Percentiles rank a stretch among this genome's conserved stretches.
Conservation (phyloP, 2,329 filamentous ascomycete species). For the Madurella mycetomatis region DNA sequence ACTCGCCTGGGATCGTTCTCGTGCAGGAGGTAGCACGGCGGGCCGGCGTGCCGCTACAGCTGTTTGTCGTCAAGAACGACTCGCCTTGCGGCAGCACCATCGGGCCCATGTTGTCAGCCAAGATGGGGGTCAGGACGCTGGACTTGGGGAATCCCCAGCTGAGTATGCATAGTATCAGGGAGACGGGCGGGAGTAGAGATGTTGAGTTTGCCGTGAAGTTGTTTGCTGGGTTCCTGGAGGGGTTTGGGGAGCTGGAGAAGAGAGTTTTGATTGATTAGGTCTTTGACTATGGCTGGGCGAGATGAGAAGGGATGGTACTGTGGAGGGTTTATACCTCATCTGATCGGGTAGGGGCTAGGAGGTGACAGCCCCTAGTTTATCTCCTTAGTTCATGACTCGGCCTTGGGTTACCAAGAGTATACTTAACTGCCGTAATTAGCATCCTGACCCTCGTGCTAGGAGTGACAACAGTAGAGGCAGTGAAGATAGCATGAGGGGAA, state of each 20-base stretch:
- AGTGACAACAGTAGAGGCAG: too few species aligned
- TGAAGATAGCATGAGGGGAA: too few species aligned
- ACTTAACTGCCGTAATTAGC: too few species aligned
- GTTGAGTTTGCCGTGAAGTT: constrained; percentile 80
- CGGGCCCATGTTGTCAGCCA: constrained; percentile 89
- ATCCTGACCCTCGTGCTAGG: too few species aligned
- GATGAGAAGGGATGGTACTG: background rate
- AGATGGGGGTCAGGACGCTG: constrained; percentile 79
- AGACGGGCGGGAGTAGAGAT: constrained; percentile 84
- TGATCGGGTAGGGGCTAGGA: too few species aligned
- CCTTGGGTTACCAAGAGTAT: too few species aligned
- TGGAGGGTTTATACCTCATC: background rate
- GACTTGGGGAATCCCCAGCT: constrained; percentile 93
- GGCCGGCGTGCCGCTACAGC: constrained; percentile 77
- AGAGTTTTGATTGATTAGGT: constrained; percentile 76
- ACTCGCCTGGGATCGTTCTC: constrained; percentile 89
- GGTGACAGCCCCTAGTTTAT: too few species aligned
- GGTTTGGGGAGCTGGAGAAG: constrained; percentile 76
- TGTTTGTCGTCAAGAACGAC: constrained; percentile 96
- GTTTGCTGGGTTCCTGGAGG: constrained; percentile 81
- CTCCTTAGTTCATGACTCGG: too few species aligned
- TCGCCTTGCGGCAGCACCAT: constrained; percentile 94
- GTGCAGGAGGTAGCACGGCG: constrained; percentile 78
- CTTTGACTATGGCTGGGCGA: background rate
- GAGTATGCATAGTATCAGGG: constrained; percentile 94